phyloP scores from a whole-genome alignment of 805 yeast species.

The Candida quercuum region DNA sequence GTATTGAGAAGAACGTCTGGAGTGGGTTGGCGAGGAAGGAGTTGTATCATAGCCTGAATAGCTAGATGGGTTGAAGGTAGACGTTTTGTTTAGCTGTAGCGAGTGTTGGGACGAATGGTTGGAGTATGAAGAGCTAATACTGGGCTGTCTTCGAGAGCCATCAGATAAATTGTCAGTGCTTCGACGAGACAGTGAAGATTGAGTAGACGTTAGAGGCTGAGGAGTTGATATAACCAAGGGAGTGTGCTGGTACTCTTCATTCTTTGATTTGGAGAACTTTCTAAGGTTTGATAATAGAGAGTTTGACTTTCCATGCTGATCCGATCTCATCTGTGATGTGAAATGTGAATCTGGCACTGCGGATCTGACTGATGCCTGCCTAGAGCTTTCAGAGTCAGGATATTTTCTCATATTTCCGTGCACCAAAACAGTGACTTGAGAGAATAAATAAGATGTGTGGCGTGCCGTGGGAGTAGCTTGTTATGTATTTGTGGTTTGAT shows the following conservation, averaged over 20 bases:
- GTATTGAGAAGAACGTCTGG: conserved; percentile 24
- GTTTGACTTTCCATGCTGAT: conserved; percentile 11
- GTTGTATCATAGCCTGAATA: conserved; percentile 14
- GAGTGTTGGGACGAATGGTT: conserved; percentile 20
- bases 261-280: conserved; percentile 18
- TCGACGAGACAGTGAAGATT: background rate
- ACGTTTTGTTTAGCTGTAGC: conserved; percentile 21
- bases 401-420: conserved; percentile 5
- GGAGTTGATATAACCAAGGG: conserved; percentile 19
- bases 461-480: background rate
- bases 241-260: conserved; percentile 7
- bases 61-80: conserved; percentile 20
- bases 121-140: conserved; percentile 20
- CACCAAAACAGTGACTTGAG: background rate
- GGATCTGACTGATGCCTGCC: conserved; percentile 10
- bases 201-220: conserved; percentile 12
- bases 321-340: conserved; percentile 1
- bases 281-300: conserved; percentile 24
- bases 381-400: conserved; percentile 5
- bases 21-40: conserved; percentile 22
- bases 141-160: conserved; percentile 18
- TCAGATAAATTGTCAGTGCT: conserved; percentile 1
- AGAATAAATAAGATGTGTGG: too few species aligned
- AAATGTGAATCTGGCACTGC: conserved; percentile 5
- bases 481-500: background rate